A percentile compares a stretch with the other conserved stretches of the same genome.
phyloP scores from a whole-genome alignment of 2,329 filamentous ascomycete species.

The Phyllachora maydis region DNA sequence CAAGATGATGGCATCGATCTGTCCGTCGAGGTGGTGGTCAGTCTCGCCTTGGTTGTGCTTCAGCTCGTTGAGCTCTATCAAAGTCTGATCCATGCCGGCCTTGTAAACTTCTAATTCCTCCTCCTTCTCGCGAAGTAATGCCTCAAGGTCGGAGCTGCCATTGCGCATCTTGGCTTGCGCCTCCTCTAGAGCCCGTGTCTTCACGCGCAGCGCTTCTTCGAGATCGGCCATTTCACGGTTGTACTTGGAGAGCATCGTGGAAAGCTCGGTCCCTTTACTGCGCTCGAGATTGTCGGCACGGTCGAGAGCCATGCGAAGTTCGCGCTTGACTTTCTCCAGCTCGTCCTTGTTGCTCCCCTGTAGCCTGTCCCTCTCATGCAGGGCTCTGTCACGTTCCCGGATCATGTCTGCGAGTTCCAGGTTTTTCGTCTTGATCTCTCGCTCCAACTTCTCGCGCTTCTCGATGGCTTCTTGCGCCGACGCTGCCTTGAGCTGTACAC shows the following conservation, averaged over 20 bases:
- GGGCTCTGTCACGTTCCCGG: conserved; percentile 75
- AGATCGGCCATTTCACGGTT: conserved; percentile 95
- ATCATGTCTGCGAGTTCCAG: conserved; percentile 99
- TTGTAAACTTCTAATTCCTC: conserved; percentile 97
- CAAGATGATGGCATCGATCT: conserved; percentile 77
- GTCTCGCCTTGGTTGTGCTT: conserved; percentile 54
- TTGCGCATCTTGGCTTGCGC: conserved; percentile 58
- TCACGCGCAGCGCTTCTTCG: conserved; percentile 76
- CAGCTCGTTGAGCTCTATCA: conserved; percentile 81
- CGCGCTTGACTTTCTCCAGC: conserved; percentile 80
- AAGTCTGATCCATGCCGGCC: conserved; percentile 88
- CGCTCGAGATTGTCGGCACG: conserved; percentile 82
- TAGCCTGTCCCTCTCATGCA: conserved; percentile 83
- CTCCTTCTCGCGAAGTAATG: conserved; percentile 77
- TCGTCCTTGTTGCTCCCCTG: conserved; percentile 80
- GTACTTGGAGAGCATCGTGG: conserved; percentile 84
- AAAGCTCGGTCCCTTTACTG: conserved; percentile 86
- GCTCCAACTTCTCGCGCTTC: conserved; percentile 79
- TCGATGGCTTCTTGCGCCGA: conserved; percentile 96
- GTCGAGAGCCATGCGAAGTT: conserved; percentile 80
- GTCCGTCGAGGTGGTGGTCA: conserved; percentile 66
- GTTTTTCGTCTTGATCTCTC: conserved; percentile 98
- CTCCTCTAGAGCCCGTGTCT: conserved; percentile 74
- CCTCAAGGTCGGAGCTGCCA: conserved; percentile 69
- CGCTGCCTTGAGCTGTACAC: conserved; percentile 85